A percentile compares a stretch with the other conserved stretches of the same genome.
These are phyloP conservation scores for Mycena sp. DNA, from an alignment of 1,284 basidiomycete genomes.

Conservation along the genomic window DNA sequence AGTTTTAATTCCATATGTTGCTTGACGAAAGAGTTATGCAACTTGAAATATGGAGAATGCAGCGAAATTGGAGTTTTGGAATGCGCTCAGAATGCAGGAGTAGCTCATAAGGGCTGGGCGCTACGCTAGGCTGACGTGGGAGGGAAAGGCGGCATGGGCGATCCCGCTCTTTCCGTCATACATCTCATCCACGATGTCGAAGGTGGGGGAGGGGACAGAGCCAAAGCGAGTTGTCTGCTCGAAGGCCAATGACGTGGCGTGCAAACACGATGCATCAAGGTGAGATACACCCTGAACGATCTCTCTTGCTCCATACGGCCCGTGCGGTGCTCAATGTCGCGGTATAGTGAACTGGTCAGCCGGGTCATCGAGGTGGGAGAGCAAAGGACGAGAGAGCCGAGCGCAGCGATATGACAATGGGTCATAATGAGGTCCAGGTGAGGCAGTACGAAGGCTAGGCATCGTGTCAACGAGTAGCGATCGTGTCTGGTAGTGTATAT, in stretches of 20 bases:
- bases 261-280: not conserved
- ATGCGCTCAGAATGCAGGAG: conserved; percentile 1
- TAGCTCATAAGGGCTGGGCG: not conserved
- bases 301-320: not conserved
- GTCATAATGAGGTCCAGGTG: not conserved
- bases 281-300: not conserved
- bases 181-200: not conserved
- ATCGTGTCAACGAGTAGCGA: not conserved
- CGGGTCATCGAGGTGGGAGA: not conserved
- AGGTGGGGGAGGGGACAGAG: not conserved
- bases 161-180: not conserved
- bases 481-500: not conserved
- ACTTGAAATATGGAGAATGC: not conserved
- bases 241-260: not conserved
- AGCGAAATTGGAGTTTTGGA: not conserved
- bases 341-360: not conserved
- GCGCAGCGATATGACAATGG: not conserved
- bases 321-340: not conserved
- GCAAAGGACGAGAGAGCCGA: not conserved
- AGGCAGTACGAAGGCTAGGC: not conserved
- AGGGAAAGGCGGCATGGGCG: not conserved
- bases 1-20: not conserved
- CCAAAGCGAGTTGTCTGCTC: not conserved
- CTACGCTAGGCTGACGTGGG: not conserved
- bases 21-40: not conserved